Percentiles rank a stretch among this genome's conserved stretches.
Conservation (phyloP, 306 rosid species). For the Lathyrus tuberosus region DNA sequence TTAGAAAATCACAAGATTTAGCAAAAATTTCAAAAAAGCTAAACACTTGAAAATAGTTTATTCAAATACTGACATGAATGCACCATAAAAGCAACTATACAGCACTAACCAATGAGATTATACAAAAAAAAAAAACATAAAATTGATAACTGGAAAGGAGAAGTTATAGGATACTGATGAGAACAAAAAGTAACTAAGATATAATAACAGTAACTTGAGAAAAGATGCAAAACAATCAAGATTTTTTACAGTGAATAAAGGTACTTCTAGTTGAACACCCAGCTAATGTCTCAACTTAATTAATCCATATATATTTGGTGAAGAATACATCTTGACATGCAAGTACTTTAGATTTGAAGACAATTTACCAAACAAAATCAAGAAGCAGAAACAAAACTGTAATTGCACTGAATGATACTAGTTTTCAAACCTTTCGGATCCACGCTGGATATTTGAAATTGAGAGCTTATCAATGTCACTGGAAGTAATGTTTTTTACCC, state of each 20-base stretch:
- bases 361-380: slow-evolving; percentile 21
- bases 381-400: slow-evolving; percentile 29
- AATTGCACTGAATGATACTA: slow-evolving; percentile 28
- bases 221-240: slow-evolving; percentile 34
- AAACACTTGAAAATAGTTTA: slow-evolving; percentile 6
- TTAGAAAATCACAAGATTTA: slow-evolving; percentile 16
- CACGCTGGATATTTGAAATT: slow-evolving; percentile 60
- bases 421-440: slow-evolving; percentile 64
- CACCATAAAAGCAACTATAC: slow-evolving; percentile 25
- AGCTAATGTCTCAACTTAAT: slow-evolving; percentile 18
- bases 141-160: slow-evolving; percentile 1
- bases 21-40: slow-evolving; percentile 18
- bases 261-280: slow-evolving; percentile 27
- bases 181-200: slow-evolving; percentile 3
- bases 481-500: slow-evolving; percentile 60
- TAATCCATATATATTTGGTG: slow-evolving; percentile 10
- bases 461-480: slow-evolving; percentile 89
- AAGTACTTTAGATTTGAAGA: slow-evolving; percentile 2
- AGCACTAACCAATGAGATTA: slow-evolving; percentile 27
- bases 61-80: slow-evolving; percentile 12
- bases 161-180: slow-evolving; percentile 19
- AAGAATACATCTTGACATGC: slow-evolving; percentile 26
- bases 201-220: slow-evolving; percentile 11
- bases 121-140: not conserved
- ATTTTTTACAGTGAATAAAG: slow-evolving; percentile 22